Evolutionary conservation across 2,329 filamentous ascomycete species (phyloP).

Genomic region (Aphanocladium album): DNA sequence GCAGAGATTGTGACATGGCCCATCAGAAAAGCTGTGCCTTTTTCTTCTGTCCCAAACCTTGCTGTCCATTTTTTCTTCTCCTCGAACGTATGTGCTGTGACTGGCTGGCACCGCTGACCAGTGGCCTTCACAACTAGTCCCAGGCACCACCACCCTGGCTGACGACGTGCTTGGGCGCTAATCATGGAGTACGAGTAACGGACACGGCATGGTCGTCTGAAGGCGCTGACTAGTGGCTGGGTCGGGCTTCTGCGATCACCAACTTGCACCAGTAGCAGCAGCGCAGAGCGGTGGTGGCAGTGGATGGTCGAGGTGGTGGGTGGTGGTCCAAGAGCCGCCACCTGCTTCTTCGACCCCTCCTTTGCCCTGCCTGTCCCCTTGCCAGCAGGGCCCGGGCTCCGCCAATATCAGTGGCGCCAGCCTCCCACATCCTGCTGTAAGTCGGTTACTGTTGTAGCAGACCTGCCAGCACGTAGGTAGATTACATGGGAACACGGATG

Average conservation of each 20-base stretch:
- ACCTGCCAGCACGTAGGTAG: too few species aligned
- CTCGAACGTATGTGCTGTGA: too few species aligned
- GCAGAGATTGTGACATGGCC: background rate
- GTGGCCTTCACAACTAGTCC: background rate
- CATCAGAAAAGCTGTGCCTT: background rate
- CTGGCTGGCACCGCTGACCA: too few species aligned
- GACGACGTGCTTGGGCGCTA: constrained; percentile 4
- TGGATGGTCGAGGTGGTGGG: background rate
- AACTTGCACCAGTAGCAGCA: background rate
- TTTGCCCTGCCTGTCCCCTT: background rate
- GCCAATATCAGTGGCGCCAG: background rate
- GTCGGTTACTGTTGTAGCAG: background rate
- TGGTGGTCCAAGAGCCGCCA: background rate
- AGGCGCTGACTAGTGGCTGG: constrained; percentile 10
- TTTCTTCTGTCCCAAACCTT: background rate
- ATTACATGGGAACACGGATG: too few species aligned
- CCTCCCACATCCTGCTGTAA: background rate
- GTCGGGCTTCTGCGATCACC: background rate
- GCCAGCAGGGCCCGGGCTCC: constrained; percentile 6
- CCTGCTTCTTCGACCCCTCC: constrained; percentile 4
- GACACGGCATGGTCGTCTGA: constrained; percentile 5
- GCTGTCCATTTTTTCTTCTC: too few species aligned
- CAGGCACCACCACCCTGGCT: constrained; percentile 5
- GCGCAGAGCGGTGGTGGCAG: background rate
- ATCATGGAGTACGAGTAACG: background rate